A percentile compares a stretch with the other conserved stretches of the same genome.
phyloP scores from a whole-genome alignment of 1,284 basidiomycete species.

The Microbotryum silenes-acaulis region DNA sequence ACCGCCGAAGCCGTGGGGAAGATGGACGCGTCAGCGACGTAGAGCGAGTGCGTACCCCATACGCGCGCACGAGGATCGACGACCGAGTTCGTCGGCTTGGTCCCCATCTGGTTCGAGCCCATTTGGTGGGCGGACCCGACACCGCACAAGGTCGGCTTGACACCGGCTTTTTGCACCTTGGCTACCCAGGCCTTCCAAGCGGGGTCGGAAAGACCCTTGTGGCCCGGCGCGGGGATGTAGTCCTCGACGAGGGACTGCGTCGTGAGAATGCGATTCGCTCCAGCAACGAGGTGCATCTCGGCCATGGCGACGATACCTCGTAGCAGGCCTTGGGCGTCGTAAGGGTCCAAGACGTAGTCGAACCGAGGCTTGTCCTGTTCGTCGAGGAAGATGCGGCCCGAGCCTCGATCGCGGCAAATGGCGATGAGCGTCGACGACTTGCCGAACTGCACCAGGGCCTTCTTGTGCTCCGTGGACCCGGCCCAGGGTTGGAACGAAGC shows the following conservation, averaged over 20 bases:
- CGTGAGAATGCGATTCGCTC: constrained; percentile 43
- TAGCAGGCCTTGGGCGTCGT: constrained; percentile 41
- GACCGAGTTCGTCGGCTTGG: constrained; percentile 38
- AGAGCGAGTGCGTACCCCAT: constrained; percentile 44
- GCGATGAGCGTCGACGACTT: constrained; percentile 47
- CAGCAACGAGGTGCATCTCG: constrained; percentile 43
- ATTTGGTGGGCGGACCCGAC: constrained; percentile 41
- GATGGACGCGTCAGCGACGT: constrained; percentile 44
- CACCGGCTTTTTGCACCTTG: constrained; percentile 23
- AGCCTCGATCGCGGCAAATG: constrained; percentile 70
- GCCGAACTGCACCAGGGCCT: constrained; percentile 33
- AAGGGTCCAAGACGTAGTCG: constrained; percentile 41
- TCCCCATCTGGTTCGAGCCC: constrained; percentile 40
- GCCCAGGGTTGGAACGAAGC: constrained; percentile 40
- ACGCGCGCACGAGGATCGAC: constrained; percentile 44
- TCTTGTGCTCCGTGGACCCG: constrained; percentile 41
- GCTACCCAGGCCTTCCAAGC: constrained; percentile 37
- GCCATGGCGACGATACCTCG: constrained; percentile 41
- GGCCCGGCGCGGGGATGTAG: constrained; percentile 21
- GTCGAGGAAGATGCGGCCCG: constrained; percentile 42
- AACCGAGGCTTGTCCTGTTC: constrained; percentile 39
- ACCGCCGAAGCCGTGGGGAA: constrained; percentile 45
- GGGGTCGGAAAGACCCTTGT: constrained; percentile 30
- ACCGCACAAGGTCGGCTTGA: constrained; percentile 11
- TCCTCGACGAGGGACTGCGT: constrained; percentile 38